Conservation (phyloP, 306 rosid species). For the Fragaria vesca region DNA sequence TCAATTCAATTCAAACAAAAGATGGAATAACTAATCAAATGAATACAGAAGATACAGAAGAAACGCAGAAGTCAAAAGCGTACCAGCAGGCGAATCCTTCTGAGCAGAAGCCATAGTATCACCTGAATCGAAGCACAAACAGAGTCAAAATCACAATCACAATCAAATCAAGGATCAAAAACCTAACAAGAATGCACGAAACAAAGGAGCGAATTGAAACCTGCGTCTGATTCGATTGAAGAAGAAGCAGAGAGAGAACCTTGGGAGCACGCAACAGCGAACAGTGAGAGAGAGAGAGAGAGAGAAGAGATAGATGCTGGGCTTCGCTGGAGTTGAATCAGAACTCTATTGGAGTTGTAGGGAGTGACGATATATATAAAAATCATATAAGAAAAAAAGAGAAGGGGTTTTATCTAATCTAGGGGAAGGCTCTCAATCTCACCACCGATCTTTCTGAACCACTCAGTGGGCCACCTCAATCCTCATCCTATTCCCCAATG, state of each 20-base stretch:
- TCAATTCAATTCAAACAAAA: background rate
- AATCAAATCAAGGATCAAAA: background rate
- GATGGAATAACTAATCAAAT: background rate
- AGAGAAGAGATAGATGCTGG: background rate
- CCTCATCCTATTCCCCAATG: constrained; percentile 38
- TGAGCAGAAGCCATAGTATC: constrained; percentile 62
- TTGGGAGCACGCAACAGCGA: constrained; percentile 15
- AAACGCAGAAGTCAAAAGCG: constrained; percentile 1
- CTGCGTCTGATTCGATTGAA: constrained; percentile 20
- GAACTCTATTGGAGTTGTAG: background rate
- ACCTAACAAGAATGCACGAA: background rate
- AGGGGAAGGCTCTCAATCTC: background rate
- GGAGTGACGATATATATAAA: background rate
- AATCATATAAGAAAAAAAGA: background rate
- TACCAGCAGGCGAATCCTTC: constrained; percentile 72
- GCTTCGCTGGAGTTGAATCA: background rate
- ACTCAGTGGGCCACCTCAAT: constrained; percentile 43
- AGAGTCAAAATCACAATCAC: background rate
- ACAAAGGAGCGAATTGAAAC: constrained; percentile 8
- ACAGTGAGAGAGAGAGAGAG: background rate
- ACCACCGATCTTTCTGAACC: constrained; percentile 15
- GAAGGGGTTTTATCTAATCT: background rate
- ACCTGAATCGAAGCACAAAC: constrained; percentile 35
- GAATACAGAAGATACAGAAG: background rate
- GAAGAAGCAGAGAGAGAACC: constrained; percentile 11